These are phyloP conservation scores for Pseudonitzschia delicatissima DNA, from an alignment of 108 stramenopile species.

Conservation along the genomic window DNA sequence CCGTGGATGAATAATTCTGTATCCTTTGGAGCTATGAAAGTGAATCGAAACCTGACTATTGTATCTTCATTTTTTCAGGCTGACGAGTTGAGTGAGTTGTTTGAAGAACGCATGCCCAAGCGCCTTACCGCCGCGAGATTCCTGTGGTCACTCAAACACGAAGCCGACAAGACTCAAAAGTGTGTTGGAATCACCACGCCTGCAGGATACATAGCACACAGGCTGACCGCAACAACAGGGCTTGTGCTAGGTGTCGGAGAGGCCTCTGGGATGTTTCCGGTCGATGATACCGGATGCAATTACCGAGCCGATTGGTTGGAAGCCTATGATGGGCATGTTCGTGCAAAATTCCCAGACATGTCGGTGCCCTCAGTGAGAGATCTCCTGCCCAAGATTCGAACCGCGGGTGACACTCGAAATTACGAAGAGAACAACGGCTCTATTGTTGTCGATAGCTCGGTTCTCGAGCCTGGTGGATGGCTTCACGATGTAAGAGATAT, in stretches of 20 bases:
- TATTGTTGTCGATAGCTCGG: background rate
- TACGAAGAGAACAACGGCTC: background rate
- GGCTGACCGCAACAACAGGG: slow-evolving; percentile 16
- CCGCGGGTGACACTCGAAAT: background rate
- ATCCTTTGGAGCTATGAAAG: background rate
- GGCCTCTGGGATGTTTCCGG: slow-evolving; percentile 51
- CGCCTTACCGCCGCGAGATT: slow-evolving; percentile 41
- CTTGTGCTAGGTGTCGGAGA: slow-evolving; percentile 39
- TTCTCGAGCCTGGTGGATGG: background rate
- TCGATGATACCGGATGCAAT: background rate
- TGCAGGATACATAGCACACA: slow-evolving; percentile 38
- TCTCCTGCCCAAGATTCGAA: slow-evolving; percentile 20
- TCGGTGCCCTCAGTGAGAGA: background rate
- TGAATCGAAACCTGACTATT: background rate
- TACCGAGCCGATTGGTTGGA: background rate
- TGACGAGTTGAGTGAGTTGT: slow-evolving; percentile 29
- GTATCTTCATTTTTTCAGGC: background rate
- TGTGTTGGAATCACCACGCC: slow-evolving; percentile 36
- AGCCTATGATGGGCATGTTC: slow-evolving; percentile 3
- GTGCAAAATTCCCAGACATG: background rate
- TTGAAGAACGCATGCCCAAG: slow-evolving; percentile 27
- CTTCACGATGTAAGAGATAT: background rate
- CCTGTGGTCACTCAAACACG: slow-evolving; percentile 38
- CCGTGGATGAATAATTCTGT: background rate
- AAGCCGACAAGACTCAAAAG: slow-evolving; percentile 21